Evolutionary conservation across 2,329 filamentous ascomycete species (phyloP), one percentile per base, ranked within the genome.

Genomic region (Didymella glomerata): DNA sequence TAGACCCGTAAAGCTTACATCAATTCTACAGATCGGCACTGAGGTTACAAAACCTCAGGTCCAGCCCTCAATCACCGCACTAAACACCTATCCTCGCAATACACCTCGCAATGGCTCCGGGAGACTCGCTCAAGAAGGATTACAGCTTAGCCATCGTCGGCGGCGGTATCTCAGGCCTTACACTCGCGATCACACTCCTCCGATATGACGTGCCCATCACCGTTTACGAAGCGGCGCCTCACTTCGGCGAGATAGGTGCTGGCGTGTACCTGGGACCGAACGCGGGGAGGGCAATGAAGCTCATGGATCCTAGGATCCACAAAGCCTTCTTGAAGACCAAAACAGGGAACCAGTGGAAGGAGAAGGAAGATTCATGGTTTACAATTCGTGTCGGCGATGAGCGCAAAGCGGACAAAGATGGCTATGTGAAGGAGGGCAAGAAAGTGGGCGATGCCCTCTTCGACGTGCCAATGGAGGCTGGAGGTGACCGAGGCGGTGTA

Each of bases 221-320:
- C 24, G 80, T 88, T 61, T 88, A 86, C 66, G 86, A 88, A 72
- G 79, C 83, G 11, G 84, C 85, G 0, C 54, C 77, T 0, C 75
- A 76, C 13, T 88, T 88, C 61, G 79, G 79, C 32, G 85, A 88
- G 67, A 84, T 88, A 28, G 85, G 86, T 2, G 84, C 85, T 2
- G 86, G 85, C 6, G 79, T 88, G 1, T 80, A 81, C 2, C 82
- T 88, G 46, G 83, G 83, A 1, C 82, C 84, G 34, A 86, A 86
- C 61, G 82, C 84, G 3, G 77, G 81, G 28, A 81, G 81, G 22
- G 83, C 85, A 3, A 83, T 88, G 80, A 75, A 78, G 16, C 73
- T 83, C 5, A 82, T 86, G 62, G 80, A 82, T 38, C 81, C 83
- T 1, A 76, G 75, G 32, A 67, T 73, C 36, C 47, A 63, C 28